Conservation (phyloP, 2,329 filamentous ascomycete genomes). For the Zymoseptoria pseudotritici region DNA sequence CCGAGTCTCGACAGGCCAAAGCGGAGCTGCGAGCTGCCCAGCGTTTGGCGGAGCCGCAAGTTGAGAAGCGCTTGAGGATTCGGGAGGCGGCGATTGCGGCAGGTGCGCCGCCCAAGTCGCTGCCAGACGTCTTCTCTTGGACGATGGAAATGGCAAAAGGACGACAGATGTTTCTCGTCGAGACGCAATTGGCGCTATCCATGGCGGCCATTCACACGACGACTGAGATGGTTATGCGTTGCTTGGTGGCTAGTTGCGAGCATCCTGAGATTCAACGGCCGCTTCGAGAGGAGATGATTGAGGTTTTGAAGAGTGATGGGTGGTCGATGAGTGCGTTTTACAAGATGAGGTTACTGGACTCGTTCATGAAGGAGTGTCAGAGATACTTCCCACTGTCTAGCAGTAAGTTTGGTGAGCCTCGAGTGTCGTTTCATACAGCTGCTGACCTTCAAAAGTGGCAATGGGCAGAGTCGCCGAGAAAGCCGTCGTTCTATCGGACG, state of each 20-base stretch:
- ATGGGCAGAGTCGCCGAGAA: conserved; percentile 3
- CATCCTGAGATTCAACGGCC: conserved; percentile 19
- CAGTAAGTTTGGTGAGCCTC: conserved; percentile 1
- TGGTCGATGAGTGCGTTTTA: conserved; percentile 21
- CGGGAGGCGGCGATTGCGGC: conserved; percentile 1
- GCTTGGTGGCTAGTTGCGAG: conserved; percentile 15
- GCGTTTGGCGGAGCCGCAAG: conserved; percentile 28
- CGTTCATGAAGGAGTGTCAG: conserved; percentile 25
- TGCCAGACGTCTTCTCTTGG: conserved; percentile 18
- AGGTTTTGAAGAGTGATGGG: conserved; percentile 15
- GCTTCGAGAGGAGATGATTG: conserved; percentile 21
- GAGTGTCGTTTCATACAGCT: neutral
- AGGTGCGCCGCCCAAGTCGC: conserved; percentile 2
- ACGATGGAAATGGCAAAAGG: conserved; percentile 17
- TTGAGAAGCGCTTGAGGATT: conserved; percentile 20
- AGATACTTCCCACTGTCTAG: conserved; percentile 13
- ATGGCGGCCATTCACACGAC: too few species aligned
- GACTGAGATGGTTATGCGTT: conserved; percentile 11
- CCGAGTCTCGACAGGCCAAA: neutral
- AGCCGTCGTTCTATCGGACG: conserved; percentile 21
- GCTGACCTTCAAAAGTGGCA: neutral
- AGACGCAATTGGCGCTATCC: neutral
- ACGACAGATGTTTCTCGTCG: conserved; percentile 3
- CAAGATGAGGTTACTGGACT: conserved; percentile 26
- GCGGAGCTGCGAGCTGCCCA: conserved; percentile 15